Conservation (phyloP, 108 stramenopile species). For the Schizochytrium sp. region DNA sequence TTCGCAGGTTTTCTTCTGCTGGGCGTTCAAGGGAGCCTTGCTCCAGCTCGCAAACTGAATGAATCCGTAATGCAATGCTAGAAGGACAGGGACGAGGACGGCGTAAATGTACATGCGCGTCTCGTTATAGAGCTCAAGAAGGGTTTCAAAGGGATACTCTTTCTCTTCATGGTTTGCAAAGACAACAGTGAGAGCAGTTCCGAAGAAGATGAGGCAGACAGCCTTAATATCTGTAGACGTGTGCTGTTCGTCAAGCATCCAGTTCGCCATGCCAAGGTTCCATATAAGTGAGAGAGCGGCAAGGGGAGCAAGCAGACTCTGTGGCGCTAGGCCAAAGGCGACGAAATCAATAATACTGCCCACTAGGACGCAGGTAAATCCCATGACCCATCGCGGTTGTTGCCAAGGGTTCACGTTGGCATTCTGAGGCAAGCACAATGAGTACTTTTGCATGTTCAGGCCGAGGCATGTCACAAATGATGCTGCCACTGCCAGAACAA, state of each 20-base stretch:
- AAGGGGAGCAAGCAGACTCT: constrained; percentile 72
- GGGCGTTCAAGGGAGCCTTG: not conserved
- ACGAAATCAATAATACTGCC: constrained; percentile 72
- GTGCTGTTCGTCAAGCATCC: constrained; percentile 67
- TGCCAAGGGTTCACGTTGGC: constrained; percentile 39
- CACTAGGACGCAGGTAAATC: constrained; percentile 62
- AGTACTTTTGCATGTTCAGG: constrained; percentile 48
- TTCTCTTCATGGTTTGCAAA: constrained; percentile 68
- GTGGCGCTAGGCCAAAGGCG: constrained; percentile 73
- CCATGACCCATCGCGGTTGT: constrained; percentile 72
- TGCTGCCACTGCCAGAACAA: constrained; percentile 31
- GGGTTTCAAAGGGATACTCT: constrained; percentile 67
- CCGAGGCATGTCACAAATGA: constrained; percentile 42
- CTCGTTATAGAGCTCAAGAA: constrained; percentile 61
- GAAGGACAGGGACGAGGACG: constrained; percentile 36
- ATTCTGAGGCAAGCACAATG: constrained; percentile 53
- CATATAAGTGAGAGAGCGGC: constrained; percentile 73
- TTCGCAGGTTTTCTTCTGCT: not conserved
- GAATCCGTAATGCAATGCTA: not conserved
- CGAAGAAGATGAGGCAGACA: constrained; percentile 70
- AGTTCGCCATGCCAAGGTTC: constrained; percentile 70
- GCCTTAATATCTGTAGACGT: constrained; percentile 64
- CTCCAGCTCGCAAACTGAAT: not conserved
- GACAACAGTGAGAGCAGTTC: constrained; percentile 69
- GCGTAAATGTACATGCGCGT: constrained; percentile 65